Evolutionary conservation across 805 yeast genomes (phyloP).

Genomic region (Cyberlindnera mrakii): DNA sequence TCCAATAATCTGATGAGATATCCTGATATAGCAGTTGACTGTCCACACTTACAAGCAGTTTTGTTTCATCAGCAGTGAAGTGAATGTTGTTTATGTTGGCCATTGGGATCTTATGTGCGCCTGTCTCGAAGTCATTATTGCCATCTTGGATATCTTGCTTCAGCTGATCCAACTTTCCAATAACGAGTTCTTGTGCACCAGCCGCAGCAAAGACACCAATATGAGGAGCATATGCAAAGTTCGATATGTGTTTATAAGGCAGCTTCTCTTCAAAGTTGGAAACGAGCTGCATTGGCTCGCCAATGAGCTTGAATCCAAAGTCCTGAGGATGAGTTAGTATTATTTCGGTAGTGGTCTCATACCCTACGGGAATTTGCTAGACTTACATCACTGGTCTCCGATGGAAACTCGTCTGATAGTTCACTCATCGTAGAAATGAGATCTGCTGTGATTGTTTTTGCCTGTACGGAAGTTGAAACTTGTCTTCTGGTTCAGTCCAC

Average conservation of each 20-base stretch:
- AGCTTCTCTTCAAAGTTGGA: constrained; percentile 28
- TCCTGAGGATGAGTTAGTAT: constrained; percentile 23
- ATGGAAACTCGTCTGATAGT: constrained; percentile 14
- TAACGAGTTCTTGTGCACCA: constrained; percentile 28
- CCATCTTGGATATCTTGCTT: constrained; percentile 24
- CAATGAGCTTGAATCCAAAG: constrained; percentile 38
- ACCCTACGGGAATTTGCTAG: not conserved
- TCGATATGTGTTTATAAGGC: constrained; percentile 30
- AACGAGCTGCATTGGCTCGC: constrained; percentile 28
- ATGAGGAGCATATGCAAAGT: constrained; percentile 32
- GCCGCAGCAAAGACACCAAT: constrained; percentile 32
- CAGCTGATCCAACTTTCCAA: constrained; percentile 30
- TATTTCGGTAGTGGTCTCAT: not conserved
- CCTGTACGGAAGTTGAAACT: too few relatives aligned
- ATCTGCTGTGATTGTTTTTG: not conserved
- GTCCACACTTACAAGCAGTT: constrained; percentile 25
- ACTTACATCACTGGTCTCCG: constrained; percentile 18
- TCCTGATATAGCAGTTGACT: constrained; percentile 18
- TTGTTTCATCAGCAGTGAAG: constrained; percentile 28
- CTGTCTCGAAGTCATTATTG: constrained; percentile 15
- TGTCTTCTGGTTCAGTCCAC: too few relatives aligned
- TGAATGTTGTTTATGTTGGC: constrained; percentile 23
- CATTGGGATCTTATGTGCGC: constrained; percentile 15
- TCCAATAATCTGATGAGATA: constrained; percentile 1
- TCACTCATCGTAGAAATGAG: constrained; percentile 10